Evolutionary conservation across 257 asterid species (phyloP).

Genomic region (Ilex aquifolium): DNA sequence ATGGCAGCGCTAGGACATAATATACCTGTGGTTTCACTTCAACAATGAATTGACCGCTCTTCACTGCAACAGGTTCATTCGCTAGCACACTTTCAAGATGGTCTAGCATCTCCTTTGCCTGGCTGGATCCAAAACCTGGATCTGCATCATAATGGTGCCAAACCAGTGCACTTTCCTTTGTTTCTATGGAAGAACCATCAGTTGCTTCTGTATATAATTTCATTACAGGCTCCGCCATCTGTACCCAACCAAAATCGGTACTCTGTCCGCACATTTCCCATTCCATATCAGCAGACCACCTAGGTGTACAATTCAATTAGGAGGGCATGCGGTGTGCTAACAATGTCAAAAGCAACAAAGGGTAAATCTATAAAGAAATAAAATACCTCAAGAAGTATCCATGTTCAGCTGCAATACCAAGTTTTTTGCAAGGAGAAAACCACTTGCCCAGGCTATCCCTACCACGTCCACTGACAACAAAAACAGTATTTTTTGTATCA

Average conservation of each 20-base stretch:
- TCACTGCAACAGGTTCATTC: slow-evolving; percentile 88
- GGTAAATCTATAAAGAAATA: neutral
- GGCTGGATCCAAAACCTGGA: slow-evolving; percentile 45
- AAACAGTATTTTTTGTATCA: slow-evolving; percentile 33
- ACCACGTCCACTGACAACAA: slow-evolving; percentile 45
- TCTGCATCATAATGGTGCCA: slow-evolving; percentile 52
- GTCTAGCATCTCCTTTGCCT: slow-evolving; percentile 63
- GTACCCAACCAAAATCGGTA: slow-evolving; percentile 42
- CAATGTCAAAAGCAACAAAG: neutral
- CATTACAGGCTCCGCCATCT: slow-evolving; percentile 47
- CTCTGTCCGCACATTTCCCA: slow-evolving; percentile 37
- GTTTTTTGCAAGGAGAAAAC: slow-evolving; percentile 41
- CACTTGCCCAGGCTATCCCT: slow-evolving; percentile 39
- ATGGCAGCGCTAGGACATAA: neutral
- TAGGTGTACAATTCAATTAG: slow-evolving; percentile 5
- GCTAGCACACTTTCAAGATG: slow-evolving; percentile 93
- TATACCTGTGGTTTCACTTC: slow-evolving; percentile 92
- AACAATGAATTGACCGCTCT: slow-evolving; percentile 85
- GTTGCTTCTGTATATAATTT: slow-evolving; percentile 43
- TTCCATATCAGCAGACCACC: slow-evolving; percentile 32
- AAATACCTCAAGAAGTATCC: slow-evolving; percentile 38
- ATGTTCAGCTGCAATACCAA: slow-evolving; percentile 52
- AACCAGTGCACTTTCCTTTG: slow-evolving; percentile 43
- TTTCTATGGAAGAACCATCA: slow-evolving; percentile 42
- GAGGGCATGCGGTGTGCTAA: neutral